Percentiles rank a stretch among this genome's conserved stretches.
phyloP scores from a whole-genome alignment of 345 rosid species.

The Rhizophora apiculata region DNA sequence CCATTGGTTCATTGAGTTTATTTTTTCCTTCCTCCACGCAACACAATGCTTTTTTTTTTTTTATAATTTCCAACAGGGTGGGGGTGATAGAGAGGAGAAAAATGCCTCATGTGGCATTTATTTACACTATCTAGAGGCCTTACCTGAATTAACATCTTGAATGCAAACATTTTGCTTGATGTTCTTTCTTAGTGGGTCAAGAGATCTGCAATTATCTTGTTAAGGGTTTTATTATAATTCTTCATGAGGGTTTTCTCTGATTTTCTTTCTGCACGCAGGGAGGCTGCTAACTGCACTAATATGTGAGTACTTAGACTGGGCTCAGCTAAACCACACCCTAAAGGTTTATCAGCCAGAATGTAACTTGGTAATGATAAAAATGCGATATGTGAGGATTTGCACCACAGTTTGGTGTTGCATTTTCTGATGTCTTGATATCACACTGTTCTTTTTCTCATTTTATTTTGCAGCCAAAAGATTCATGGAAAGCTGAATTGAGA shows the following conservation, averaged over 20 bases:
- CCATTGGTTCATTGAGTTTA: neutral
- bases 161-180: neutral
- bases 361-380: slow-evolving; percentile 82
- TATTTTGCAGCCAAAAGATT: slow-evolving; percentile 70
- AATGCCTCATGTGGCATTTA: too few relatives aligned
- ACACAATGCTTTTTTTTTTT: too few relatives aligned
- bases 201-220: neutral
- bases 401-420: slow-evolving; percentile 6
- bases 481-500: slow-evolving; percentile 80
- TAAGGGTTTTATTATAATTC: neutral
- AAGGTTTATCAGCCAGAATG: slow-evolving; percentile 93
- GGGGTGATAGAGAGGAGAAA: too few relatives aligned
- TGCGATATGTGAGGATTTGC: slow-evolving; percentile 5
- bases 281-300: slow-evolving; percentile 75
- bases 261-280: slow-evolving; percentile 43
- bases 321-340: slow-evolving; percentile 77
- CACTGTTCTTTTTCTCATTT: slow-evolving; percentile 6
- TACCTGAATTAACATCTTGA: neutral
- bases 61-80: too few relatives aligned
- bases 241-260: neutral
- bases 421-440: slow-evolving; percentile 6
- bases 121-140: too few relatives aligned
- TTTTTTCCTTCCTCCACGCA: too few relatives aligned
- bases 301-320: slow-evolving; percentile 98
- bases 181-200: neutral